Evolutionary conservation across 2,329 filamentous ascomycete genomes (phyloP).

Genomic region (Colletotrichum sp.): DNA sequence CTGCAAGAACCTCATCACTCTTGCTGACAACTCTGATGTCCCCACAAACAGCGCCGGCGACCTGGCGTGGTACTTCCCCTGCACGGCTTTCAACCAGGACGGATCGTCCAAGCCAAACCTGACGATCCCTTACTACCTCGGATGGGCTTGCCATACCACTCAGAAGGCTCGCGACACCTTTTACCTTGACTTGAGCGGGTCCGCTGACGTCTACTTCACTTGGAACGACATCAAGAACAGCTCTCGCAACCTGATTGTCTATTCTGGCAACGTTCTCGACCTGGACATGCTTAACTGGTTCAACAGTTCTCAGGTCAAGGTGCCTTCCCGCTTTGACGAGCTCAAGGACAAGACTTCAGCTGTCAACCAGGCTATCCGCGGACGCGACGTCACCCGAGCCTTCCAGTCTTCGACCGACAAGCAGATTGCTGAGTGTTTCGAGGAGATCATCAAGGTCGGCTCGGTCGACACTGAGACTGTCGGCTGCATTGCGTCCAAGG

Average conservation of each 20-base stretch:
- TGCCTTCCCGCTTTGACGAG: constrained; percentile 79
- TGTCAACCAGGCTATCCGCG: constrained; percentile 70
- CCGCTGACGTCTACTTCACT: constrained; percentile 92
- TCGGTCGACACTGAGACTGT: constrained; percentile 95
- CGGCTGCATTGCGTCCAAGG: constrained; percentile 95
- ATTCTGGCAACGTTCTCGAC: constrained; percentile 92
- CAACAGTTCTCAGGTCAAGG: constrained; percentile 77
- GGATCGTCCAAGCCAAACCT: constrained; percentile 80
- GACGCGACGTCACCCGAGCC: constrained; percentile 86
- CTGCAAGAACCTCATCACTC: constrained; percentile 89
- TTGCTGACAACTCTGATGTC: constrained; percentile 73
- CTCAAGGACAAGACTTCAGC: constrained; percentile 71
- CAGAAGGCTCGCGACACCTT: constrained; percentile 71
- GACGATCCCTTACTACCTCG: constrained; percentile 77
- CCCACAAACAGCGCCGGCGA: constrained; percentile 76
- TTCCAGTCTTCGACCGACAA: constrained; percentile 84
- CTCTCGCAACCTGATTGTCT: constrained; percentile 90
- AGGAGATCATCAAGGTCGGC: constrained; percentile 94
- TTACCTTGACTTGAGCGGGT: constrained; percentile 69
- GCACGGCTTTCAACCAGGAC: constrained; percentile 90
- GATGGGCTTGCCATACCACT: constrained; percentile 89
- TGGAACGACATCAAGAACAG: constrained; percentile 93
- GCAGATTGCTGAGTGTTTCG: constrained; percentile 82
- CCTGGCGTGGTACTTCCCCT: constrained; percentile 97
- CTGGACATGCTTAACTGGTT: constrained; percentile 90